These are phyloP conservation scores for Aspergillus versicolor DNA, from an alignment of 2,329 filamentous ascomycete species.

Conservation along the genomic window DNA sequence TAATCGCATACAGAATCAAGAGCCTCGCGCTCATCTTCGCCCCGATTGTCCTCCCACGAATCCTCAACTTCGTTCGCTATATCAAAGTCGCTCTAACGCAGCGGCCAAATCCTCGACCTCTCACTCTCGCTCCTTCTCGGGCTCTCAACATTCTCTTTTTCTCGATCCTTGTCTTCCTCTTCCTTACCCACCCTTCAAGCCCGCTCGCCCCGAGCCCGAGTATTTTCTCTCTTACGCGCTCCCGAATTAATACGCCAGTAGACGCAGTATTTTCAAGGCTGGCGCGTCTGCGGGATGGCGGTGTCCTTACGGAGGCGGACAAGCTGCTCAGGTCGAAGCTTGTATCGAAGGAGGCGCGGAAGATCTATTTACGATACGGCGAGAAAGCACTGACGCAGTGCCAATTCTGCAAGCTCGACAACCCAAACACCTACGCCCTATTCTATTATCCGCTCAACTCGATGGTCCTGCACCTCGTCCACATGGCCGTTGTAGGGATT, in stretches of 20 bases:
- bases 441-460: constrained; percentile 73
- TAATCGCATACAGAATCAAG: constrained; percentile 35
- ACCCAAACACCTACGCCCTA: constrained; percentile 69
- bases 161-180: constrained; percentile 52
- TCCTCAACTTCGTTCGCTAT: constrained; percentile 38
- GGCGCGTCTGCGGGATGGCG: constrained; percentile 39
- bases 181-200: constrained; percentile 67
- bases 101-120: constrained; percentile 38
- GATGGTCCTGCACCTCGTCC: constrained; percentile 73
- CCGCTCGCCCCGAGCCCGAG: constrained; percentile 58
- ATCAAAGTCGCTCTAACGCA: constrained; percentile 33
- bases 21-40: constrained; percentile 45
- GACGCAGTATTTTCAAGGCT: constrained; percentile 83
- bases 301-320: constrained; percentile 55
- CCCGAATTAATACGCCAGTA: constrained; percentile 79
- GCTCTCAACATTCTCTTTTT: constrained; percentile 54
- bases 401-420: constrained; percentile 76
- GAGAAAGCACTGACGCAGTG: constrained; percentile 71
- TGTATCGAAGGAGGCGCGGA: constrained; percentile 66
- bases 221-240: constrained; percentile 73
- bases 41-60: constrained; percentile 41
- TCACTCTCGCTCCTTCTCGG: constrained; percentile 34
- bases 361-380: constrained; percentile 82
- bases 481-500: constrained; percentile 69
- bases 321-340: constrained; percentile 66